A percentile compares a stretch with the other conserved stretches of the same genome.
Evolutionary conservation across 1,139 yeast genomes (phyloP).

Genomic region (Taphrina wiesneri): DNA sequence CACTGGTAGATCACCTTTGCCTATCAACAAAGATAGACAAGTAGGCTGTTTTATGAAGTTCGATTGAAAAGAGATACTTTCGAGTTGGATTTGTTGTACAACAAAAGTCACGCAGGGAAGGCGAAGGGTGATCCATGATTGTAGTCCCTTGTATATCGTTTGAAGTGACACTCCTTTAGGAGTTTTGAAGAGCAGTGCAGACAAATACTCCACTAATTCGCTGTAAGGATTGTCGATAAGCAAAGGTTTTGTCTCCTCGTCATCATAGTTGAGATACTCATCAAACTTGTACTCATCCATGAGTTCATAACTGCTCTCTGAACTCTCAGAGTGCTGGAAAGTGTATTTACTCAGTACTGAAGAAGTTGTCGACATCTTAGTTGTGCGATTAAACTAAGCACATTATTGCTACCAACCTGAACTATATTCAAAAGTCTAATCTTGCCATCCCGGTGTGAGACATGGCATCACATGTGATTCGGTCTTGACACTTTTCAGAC

Average conservation of each 20-base stretch:
- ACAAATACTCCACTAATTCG: neutral
- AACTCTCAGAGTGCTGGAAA: neutral
- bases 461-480: neutral
- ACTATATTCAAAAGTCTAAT: neutral
- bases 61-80: neutral
- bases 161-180: neutral
- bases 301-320: neutral
- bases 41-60: neutral
- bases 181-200: neutral
- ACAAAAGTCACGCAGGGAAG: neutral
- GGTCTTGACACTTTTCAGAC: neutral
- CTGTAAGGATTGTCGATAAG: neutral
- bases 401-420: neutral
- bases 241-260: neutral
- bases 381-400: neutral
- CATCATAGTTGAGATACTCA: constrained; percentile 2
- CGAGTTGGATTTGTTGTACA: neutral
- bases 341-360: neutral
- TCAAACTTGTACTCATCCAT: neutral
- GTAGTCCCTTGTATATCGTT: neutral
- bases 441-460: neutral
- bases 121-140: neutral
- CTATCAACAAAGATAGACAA: neutral
- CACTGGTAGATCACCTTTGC: neutral
- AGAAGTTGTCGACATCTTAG: neutral